Percentiles rank a stretch among this genome's conserved stretches.
phyloP scores from a whole-genome alignment of 2,329 filamentous ascomycete species.

The Cercospora sp. region DNA sequence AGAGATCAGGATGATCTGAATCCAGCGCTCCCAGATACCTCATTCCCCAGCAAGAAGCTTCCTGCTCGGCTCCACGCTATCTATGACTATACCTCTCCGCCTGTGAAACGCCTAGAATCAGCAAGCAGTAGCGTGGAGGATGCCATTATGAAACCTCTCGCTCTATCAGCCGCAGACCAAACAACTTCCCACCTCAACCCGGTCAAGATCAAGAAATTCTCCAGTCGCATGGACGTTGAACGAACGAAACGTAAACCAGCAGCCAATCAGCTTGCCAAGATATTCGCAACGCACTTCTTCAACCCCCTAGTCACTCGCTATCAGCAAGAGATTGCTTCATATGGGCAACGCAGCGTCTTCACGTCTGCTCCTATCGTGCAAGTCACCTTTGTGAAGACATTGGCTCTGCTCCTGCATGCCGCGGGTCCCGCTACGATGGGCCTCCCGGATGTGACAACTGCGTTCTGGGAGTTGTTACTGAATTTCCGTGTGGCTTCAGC shows the following conservation, averaged over 20 bases:
- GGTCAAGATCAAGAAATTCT: conserved; percentile 88
- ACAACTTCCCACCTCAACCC: conserved; percentile 72
- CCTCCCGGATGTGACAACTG: conserved; percentile 76
- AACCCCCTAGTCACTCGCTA: conserved; percentile 77
- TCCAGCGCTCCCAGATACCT: conserved; percentile 35
- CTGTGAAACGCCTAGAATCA: conserved; percentile 63
- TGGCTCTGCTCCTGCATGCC: conserved; percentile 79
- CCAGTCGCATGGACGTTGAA: conserved; percentile 66
- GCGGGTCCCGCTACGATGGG: conserved; percentile 75
- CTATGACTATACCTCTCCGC: conserved; percentile 50
- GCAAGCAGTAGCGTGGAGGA: conserved; percentile 69
- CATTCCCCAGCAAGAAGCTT: conserved; percentile 79
- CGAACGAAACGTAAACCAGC: conserved; percentile 60
- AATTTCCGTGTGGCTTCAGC: conserved; percentile 57
- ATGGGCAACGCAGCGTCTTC: conserved; percentile 53
- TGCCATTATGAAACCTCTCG: conserved; percentile 76
- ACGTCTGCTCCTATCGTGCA: conserved; percentile 75
- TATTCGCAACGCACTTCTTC: conserved; percentile 79
- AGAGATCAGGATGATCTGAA: conserved; percentile 55
- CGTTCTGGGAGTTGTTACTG: conserved; percentile 82
- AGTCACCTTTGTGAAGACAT: conserved; percentile 78
- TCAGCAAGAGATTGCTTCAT: conserved; percentile 39
- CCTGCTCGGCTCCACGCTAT: conserved; percentile 71
- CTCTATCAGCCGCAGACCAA: conserved; percentile 76
- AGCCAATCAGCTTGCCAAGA: conserved; percentile 74